Evolutionary conservation across 2,329 filamentous ascomycete genomes (phyloP).

Genomic region (Davidsoniella australis): DNA sequence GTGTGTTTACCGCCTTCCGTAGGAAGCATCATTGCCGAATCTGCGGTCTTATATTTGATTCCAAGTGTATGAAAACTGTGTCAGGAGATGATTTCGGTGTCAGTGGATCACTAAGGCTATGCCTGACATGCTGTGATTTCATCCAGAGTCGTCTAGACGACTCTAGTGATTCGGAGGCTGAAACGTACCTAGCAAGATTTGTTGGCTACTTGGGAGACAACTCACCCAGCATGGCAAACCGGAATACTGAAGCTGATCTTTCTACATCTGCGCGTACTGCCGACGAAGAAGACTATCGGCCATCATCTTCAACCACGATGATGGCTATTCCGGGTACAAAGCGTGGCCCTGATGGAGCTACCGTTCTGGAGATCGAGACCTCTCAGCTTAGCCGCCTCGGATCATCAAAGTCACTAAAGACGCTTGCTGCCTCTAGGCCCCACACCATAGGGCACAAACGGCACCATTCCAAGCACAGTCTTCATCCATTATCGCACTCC

Average conservation of each 20-base stretch:
- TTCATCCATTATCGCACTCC: constrained; percentile 3
- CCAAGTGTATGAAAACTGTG: constrained; percentile 86
- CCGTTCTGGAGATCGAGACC: constrained; percentile 76
- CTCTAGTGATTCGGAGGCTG: constrained; percentile 57
- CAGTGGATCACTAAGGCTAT: constrained; percentile 67
- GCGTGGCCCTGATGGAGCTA: constrained; percentile 67
- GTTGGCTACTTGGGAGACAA: constrained; percentile 6
- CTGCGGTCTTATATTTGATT: constrained; percentile 97
- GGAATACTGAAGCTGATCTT: constrained; percentile 5
- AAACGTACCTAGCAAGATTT: constrained; percentile 41
- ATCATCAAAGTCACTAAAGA: constrained; percentile 77
- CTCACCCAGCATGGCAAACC: constrained; percentile 4
- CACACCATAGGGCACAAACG: constrained; percentile 68
- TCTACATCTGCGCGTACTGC: constrained; percentile 14
- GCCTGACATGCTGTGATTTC: constrained; percentile 80
- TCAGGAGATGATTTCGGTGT: constrained; percentile 78
- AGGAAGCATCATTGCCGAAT: constrained; percentile 92
- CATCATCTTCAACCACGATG: constrained; percentile 48
- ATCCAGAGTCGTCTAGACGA: constrained; percentile 72
- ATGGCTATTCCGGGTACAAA: constrained; percentile 56
- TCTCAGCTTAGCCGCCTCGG: constrained; percentile 77
- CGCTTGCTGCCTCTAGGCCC: constrained; percentile 49
- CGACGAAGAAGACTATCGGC: constrained; percentile 29
- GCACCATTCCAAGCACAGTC: constrained; percentile 74
- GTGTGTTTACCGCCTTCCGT: constrained; percentile 80